These are phyloP conservation scores for Aurifilum marmelostoma DNA, from an alignment of 2,329 filamentous ascomycete species.

Conservation along the genomic window DNA sequence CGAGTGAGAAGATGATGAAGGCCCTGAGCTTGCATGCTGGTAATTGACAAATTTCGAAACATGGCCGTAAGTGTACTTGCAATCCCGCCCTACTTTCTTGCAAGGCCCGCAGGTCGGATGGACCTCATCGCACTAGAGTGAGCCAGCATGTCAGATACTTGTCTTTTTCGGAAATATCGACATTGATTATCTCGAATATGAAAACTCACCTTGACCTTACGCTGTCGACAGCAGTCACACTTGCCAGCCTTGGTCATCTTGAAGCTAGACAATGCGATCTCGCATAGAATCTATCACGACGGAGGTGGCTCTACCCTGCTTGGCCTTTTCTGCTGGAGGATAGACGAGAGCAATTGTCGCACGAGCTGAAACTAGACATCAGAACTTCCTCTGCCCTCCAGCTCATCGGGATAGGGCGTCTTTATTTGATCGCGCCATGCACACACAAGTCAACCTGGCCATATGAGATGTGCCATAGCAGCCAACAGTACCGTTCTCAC, in stretches of 20 bases:
- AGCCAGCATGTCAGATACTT: neutral
- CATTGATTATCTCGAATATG: too few species aligned
- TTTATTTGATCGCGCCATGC: neutral
- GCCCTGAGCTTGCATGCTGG: neutral
- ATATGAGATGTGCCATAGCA: neutral
- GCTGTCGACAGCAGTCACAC: slow-evolving; percentile 10
- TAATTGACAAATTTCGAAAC: slow-evolving; percentile 4
- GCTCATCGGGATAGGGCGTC: neutral
- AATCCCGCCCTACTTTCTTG: slow-evolving; percentile 1
- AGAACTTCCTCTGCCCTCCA: neutral
- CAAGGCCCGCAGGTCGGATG: neutral
- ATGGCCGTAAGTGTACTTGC: slow-evolving; percentile 5
- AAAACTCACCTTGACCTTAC: neutral
- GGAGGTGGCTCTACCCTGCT: neutral
- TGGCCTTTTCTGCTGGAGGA: neutral
- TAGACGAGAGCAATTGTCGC: neutral
- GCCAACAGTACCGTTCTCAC: neutral
- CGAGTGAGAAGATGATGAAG: neutral
- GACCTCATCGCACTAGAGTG: neutral
- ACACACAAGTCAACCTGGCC: neutral
- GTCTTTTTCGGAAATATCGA: too few species aligned
- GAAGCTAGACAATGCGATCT: neutral
- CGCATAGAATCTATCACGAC: neutral
- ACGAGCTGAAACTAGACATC: neutral
- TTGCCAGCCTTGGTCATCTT: slow-evolving; percentile 10